A percentile compares a stretch with the other conserved stretches of the same genome.
Conservation (phyloP, 1,284 basidiomycete genomes). For the Moesziomyces sp. region DNA sequence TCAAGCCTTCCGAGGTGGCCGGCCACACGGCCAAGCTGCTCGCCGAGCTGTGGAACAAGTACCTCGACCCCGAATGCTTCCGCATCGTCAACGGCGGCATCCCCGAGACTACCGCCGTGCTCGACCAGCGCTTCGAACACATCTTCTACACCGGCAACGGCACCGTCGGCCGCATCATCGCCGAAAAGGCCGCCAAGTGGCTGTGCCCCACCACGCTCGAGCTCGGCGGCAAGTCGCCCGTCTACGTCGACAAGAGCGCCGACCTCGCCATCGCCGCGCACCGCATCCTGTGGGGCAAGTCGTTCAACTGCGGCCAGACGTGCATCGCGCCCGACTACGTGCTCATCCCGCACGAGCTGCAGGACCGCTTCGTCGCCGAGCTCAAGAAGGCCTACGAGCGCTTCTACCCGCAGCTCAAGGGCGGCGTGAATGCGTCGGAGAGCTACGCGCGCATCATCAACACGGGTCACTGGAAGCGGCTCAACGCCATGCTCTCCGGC, state of each 20-base stretch:
- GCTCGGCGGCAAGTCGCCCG: slow-evolving; percentile 85
- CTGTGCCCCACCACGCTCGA: slow-evolving; percentile 84
- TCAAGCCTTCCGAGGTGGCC: slow-evolving; percentile 79
- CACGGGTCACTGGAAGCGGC: slow-evolving; percentile 73
- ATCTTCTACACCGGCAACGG: slow-evolving; percentile 74
- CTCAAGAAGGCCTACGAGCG: slow-evolving; percentile 73
- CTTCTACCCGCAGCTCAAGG: slow-evolving; percentile 68
- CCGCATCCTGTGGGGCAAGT: slow-evolving; percentile 83
- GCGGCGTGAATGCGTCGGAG: slow-evolving; percentile 69
- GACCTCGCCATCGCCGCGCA: slow-evolving; percentile 69
- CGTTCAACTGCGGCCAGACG: slow-evolving; percentile 73
- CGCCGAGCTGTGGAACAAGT: slow-evolving; percentile 80
- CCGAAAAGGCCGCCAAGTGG: slow-evolving; percentile 83
- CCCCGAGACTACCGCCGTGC: slow-evolving; percentile 79
- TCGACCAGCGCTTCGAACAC: slow-evolving; percentile 86
- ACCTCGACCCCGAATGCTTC: slow-evolving; percentile 80
- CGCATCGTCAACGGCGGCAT: slow-evolving; percentile 81
- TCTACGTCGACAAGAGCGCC: slow-evolving; percentile 77
- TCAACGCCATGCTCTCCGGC: slow-evolving; percentile 75
- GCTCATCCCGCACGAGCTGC: slow-evolving; percentile 75
- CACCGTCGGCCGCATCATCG: slow-evolving; percentile 80
- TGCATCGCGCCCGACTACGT: slow-evolving; percentile 80
- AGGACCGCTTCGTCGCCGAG: slow-evolving; percentile 75
- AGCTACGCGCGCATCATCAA: slow-evolving; percentile 73
- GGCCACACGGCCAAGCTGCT: slow-evolving; percentile 77